These are phyloP conservation scores for Kwoniella shandongensis DNA, from an alignment of 768 basidiomycete species.

Conservation along the genomic window DNA sequence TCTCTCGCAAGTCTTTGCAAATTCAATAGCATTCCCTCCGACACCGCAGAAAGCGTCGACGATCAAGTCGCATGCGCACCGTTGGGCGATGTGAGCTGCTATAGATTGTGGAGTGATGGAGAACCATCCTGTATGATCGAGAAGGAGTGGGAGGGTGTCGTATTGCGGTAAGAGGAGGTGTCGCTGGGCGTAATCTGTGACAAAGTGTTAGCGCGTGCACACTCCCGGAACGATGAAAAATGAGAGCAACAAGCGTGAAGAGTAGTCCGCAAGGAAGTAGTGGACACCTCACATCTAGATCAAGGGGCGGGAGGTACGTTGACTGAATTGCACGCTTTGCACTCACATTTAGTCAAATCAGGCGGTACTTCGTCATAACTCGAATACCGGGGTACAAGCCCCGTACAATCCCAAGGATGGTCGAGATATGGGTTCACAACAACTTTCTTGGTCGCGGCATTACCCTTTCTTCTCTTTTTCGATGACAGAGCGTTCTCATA, in stretches of 20 bases:
- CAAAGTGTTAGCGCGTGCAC: background rate
- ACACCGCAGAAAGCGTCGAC: constrained; percentile 93
- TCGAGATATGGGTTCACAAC: constrained; percentile 13
- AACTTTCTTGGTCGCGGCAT: constrained; percentile 6
- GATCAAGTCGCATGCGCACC: constrained; percentile 60
- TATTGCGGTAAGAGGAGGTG: constrained; percentile 72
- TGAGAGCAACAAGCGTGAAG: background rate
- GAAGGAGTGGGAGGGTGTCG: constrained; percentile 75
- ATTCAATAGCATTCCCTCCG: constrained; percentile 95
- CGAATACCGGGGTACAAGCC: constrained; percentile 71
- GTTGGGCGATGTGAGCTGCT: constrained; percentile 88
- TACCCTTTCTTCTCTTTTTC: constrained; percentile 17
- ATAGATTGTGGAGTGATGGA: constrained; percentile 91
- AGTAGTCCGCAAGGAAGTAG: background rate
- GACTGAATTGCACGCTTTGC: background rate
- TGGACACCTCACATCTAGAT: background rate
- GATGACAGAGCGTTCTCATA: background rate
- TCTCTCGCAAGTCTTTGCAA: constrained; percentile 90
- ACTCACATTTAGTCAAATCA: constrained; percentile 79
- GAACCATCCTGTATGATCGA: constrained; percentile 98
- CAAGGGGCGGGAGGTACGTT: background rate
- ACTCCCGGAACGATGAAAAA: background rate
- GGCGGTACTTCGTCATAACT: constrained; percentile 68
- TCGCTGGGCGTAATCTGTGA: constrained; percentile 79
- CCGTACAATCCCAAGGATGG: constrained; percentile 63